Evolutionary conservation across 768 basidiomycete species (phyloP).

Genomic region (Arthromyces matolae): DNA sequence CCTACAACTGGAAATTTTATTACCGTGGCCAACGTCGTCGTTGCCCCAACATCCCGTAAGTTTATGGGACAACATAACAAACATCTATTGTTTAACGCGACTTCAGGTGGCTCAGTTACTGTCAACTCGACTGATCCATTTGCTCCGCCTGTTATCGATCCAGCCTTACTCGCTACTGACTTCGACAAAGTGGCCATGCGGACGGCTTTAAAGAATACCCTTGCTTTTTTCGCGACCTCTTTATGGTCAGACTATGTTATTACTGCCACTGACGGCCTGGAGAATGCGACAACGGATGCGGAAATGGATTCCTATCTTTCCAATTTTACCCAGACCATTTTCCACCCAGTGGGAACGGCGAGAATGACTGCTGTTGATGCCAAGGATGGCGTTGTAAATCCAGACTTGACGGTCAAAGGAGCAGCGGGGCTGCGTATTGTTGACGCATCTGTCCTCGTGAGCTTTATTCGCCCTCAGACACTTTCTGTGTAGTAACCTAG

Average conservation of each 20-base stretch:
- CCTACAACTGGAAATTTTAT: neutral
- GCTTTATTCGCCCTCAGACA: neutral
- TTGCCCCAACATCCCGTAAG: constrained; percentile 11
- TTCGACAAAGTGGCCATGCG: constrained; percentile 22
- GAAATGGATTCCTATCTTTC: neutral
- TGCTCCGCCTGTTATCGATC: constrained; percentile 38
- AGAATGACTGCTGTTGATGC: constrained; percentile 23
- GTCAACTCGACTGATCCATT: constrained; percentile 38
- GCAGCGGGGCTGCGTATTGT: neutral
- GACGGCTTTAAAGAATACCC: constrained; percentile 18
- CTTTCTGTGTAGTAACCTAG: neutral
- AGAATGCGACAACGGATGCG: constrained; percentile 1
- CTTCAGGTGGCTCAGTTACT: constrained; percentile 17
- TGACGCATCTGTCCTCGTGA: constrained; percentile 2
- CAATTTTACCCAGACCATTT: neutral
- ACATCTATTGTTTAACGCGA: constrained; percentile 6
- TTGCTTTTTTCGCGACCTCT: constrained; percentile 14
- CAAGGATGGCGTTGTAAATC: constrained; percentile 29
- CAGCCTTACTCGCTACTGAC: constrained; percentile 22
- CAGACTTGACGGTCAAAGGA: constrained; percentile 29
- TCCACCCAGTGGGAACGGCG: constrained; percentile 27
- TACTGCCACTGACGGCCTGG: neutral
- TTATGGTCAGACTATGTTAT: constrained; percentile 2
- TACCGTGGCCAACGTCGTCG: neutral
- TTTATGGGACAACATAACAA: too few relatives aligned